Percentiles rank a stretch among this genome's conserved stretches.
phyloP scores from a whole-genome alignment of 345 rosid genomes.

The Citrus inodora region DNA sequence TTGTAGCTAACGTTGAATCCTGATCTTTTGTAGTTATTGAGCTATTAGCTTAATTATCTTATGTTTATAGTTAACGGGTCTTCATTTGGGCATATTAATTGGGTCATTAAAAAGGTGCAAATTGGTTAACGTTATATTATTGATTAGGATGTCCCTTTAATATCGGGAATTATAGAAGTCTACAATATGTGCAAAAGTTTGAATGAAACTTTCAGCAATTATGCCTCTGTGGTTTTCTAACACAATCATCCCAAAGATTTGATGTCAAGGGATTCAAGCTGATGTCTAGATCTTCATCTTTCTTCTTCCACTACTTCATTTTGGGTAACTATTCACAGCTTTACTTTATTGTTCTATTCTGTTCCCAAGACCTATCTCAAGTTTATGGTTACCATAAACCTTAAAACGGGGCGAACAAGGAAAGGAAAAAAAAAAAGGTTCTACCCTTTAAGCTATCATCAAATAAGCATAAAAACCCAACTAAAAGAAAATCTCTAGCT shows the following conservation, averaged over 20 bases:
- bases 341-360: background rate
- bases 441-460: background rate
- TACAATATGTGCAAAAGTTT: background rate
- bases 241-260: background rate
- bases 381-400: background rate
- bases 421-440: background rate
- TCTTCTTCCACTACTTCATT: background rate
- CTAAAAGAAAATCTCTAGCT: background rate
- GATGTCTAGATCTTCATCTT: background rate
- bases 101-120: background rate
- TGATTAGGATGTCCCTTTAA: background rate
- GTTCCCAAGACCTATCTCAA: background rate
- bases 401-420: background rate
- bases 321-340: background rate
- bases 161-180: background rate
- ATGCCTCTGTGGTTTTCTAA: background rate
- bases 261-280: background rate
- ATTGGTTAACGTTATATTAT: background rate
- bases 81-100: background rate
- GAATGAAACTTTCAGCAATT: background rate
- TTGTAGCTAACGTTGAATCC: background rate
- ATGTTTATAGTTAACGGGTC: background rate
- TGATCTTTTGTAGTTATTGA: background rate
- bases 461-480: background rate
- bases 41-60: background rate